Percentiles rank a stretch among this genome's conserved stretches.
Evolutionary conservation across 2,329 filamentous ascomycete species (phyloP).

Genomic region (Phyllosticta paracitricarpa): DNA sequence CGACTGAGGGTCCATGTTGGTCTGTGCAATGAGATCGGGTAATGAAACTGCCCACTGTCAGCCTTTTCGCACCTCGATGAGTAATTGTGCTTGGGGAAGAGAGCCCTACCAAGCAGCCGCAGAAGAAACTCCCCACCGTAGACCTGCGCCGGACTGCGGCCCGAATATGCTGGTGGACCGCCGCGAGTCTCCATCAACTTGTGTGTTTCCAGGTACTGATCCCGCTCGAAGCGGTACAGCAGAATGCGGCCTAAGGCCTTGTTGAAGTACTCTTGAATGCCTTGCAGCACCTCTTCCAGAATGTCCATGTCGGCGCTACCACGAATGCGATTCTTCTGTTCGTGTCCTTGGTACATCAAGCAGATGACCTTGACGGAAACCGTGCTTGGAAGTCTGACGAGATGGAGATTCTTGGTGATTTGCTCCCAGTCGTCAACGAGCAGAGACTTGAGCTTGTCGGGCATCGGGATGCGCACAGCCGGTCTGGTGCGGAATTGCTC

Average conservation of each 20-base stretch:
- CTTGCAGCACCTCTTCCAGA: constrained; percentile 77
- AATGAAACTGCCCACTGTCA: constrained; percentile 51
- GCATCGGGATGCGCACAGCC: constrained; percentile 75
- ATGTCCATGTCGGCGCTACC: constrained; percentile 70
- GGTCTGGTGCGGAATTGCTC: constrained; percentile 76
- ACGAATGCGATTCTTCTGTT: constrained; percentile 54
- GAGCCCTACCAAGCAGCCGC: constrained; percentile 69
- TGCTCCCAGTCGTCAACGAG: constrained; percentile 99
- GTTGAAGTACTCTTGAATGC: constrained; percentile 89
- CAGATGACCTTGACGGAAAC: constrained; percentile 69
- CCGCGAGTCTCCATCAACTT: constrained; percentile 55
- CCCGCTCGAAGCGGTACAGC: constrained; percentile 86
- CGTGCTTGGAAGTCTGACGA: constrained; percentile 72
- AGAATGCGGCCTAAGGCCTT: constrained; percentile 78
- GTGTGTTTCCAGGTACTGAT: constrained; percentile 72
- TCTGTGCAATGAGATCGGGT: constrained; percentile 89
- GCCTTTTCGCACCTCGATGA: neutral
- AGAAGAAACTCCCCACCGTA: constrained; percentile 91
- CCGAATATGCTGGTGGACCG: constrained; percentile 28
- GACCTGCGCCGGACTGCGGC: constrained; percentile 65
- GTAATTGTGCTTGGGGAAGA: constrained; percentile 1
- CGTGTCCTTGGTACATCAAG: constrained; percentile 65
- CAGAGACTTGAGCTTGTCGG: constrained; percentile 81
- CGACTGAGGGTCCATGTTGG: constrained; percentile 92
- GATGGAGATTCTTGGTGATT: constrained; percentile 86